Conservation (phyloP, 129 eudicot genomes). For the Helianthus tuberosus region DNA sequence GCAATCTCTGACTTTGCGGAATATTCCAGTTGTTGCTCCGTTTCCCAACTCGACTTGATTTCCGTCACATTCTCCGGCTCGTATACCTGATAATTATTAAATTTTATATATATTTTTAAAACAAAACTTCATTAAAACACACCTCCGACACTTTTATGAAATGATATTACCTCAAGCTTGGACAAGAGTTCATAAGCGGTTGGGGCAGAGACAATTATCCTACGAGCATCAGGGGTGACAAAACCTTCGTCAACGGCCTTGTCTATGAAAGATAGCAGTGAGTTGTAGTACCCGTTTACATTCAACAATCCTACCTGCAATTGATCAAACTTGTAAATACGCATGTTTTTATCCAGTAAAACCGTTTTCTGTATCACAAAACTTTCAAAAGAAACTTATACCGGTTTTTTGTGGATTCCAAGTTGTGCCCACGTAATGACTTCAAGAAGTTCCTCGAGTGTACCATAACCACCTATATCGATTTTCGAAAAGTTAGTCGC, state of each 20-base stretch:
- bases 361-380: neutral
- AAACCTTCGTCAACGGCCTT: constrained; percentile 95
- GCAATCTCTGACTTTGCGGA: constrained; percentile 68
- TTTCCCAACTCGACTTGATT: constrained; percentile 82
- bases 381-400: constrained; percentile 9
- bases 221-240: constrained; percentile 75
- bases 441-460: constrained; percentile 88
- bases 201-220: constrained; percentile 86
- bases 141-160: no score
- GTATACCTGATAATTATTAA: constrained; percentile 46
- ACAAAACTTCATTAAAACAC: no score
- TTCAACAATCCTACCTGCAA: constrained; percentile 86
- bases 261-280: constrained; percentile 75
- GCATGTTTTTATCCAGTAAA: neutral
- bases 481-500: neutral
- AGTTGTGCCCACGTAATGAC: constrained; percentile 99
- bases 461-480: constrained; percentile 82
- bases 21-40: constrained; percentile 75
- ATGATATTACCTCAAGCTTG: constrained; percentile 84
- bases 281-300: constrained; percentile 86
- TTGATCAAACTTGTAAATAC: neutral
- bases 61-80: constrained; percentile 49
- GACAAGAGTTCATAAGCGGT: constrained; percentile 90
- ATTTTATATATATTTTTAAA: no score
- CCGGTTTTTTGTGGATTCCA: constrained; percentile 93